Conservation (phyloP, 2,329 filamentous ascomycete species). For the Graphiopsis chlorocephala region DNA sequence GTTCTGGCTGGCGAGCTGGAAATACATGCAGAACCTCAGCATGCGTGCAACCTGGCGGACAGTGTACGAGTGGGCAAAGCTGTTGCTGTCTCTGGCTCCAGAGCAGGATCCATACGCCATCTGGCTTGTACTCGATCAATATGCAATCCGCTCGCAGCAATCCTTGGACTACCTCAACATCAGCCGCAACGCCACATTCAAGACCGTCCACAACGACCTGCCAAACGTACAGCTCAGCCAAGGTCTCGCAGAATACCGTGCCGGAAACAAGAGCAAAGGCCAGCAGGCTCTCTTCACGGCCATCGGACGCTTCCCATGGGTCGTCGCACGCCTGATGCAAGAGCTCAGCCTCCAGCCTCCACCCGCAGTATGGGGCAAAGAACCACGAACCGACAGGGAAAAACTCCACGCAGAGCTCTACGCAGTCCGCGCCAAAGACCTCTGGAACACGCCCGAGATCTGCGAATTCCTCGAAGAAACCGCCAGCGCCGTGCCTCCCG, state of each 20-base stretch:
- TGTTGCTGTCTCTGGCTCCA: conserved; percentile 72
- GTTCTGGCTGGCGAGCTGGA: conserved; percentile 84
- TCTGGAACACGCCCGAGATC: conserved; percentile 79
- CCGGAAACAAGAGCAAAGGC: conserved; percentile 64
- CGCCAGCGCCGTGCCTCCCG: conserved; percentile 52
- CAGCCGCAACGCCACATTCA: conserved; percentile 51
- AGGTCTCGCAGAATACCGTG: conserved; percentile 71
- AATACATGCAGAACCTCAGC: conserved; percentile 80
- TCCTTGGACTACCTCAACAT: conserved; percentile 73
- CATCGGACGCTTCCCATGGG: conserved; percentile 76
- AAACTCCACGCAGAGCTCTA: conserved; percentile 74
- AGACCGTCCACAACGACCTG: conserved; percentile 52
- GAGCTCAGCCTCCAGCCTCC: conserved; percentile 76
- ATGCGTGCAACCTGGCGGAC: conserved; percentile 93
- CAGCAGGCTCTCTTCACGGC: conserved; percentile 63
- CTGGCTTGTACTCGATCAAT: conserved; percentile 74
- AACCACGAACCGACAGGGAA: conserved; percentile 63
- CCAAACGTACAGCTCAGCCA: conserved; percentile 74
- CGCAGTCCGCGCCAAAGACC: conserved; percentile 69
- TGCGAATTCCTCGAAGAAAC: conserved; percentile 67
- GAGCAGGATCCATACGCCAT: conserved; percentile 78
- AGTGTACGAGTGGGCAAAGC: conserved; percentile 87
- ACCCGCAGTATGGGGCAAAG: conserved; percentile 76
- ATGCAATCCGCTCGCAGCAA: conserved; percentile 78
- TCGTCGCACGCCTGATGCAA: conserved; percentile 76